Base-by-base conservation (phyloP, 2,329 filamentous ascomycete species). In the Xylariaceae sp. region DNA sequence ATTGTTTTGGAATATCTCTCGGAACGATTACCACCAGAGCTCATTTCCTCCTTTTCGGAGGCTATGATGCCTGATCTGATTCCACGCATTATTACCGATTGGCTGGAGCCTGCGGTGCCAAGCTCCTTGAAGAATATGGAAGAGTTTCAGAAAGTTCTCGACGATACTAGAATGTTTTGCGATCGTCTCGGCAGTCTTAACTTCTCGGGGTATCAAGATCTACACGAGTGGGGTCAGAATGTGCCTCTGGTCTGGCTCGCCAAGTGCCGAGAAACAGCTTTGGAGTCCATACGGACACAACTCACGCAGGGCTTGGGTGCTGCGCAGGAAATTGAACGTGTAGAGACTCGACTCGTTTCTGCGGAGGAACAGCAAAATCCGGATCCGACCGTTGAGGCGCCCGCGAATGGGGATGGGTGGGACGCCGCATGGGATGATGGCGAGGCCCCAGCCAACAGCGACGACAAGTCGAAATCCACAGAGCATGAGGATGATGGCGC, bases 201-300 rank as follows among this genome's bases (percentile, higher is more conserved):
- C 0, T 93, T 90, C 80, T 78, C 80, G 13, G 81, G 81, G 3
- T 78, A 83, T 52, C 77, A 80, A 11, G 83, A 87, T 37, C 75
- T 99, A 44, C 80, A 83, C 50, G 85, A 90, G 23, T 99, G 94
- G 93, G 86, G 90, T 0, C 83, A 87, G 47, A 86, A 88, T 62
- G 88, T 90, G 0, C 89, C 92, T 0, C 85, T 85, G 59, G 86
- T 91, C 30, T 99, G 94, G 94, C 81, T 97, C 11, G 84, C 84
- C 1, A 93, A 91, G 71, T 88, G 92, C 65, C 86, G 89, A 68
- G 92, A 96, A 68, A 85, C 82, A 39, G 87, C 90, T 0, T 80
- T 99, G 23, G 88, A 92, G 62, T 81, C 83, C 39, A 85, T 95
- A 10, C 85, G 94, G 23, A 82, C 76, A 17, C 82, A 88, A 51